These are phyloP conservation scores for Cordyceps farinosa DNA, from an alignment of 2,329 filamentous ascomycete genomes.

Conservation along the genomic window DNA sequence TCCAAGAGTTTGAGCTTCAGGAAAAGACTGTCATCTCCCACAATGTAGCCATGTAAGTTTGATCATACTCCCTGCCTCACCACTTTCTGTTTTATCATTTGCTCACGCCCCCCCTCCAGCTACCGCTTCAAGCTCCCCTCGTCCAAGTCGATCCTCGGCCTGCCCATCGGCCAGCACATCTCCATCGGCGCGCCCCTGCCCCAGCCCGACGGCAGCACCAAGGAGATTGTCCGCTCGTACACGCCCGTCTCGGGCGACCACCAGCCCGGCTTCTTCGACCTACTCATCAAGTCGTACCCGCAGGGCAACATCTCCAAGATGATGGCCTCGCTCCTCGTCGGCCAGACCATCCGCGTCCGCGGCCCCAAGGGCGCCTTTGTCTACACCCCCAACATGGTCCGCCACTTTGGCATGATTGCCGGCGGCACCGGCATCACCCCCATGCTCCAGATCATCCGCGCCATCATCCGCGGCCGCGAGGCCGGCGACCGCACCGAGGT, in stretches of 20 bases:
- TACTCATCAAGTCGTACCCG: slow-evolving; percentile 96
- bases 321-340: slow-evolving; percentile 77
- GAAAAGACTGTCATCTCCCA: slow-evolving; percentile 96
- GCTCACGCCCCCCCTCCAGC: slow-evolving; percentile 38
- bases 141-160: slow-evolving; percentile 77
- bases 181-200: slow-evolving; percentile 78
- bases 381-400: slow-evolving; percentile 95
- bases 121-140: slow-evolving; percentile 89
- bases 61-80: background rate
- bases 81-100: background rate
- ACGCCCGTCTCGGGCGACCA: slow-evolving; percentile 89
- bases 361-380: slow-evolving; percentile 98
- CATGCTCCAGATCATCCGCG: slow-evolving; percentile 94
- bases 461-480: slow-evolving; percentile 76
- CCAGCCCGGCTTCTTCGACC: slow-evolving; percentile 87
- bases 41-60: slow-evolving; percentile 87
- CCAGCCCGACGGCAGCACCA: slow-evolving; percentile 65
- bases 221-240: slow-evolving; percentile 88
- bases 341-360: slow-evolving; percentile 82
- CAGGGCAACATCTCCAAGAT: slow-evolving; percentile 96
- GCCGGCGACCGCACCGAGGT: slow-evolving; percentile 82
- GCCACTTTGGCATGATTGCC: slow-evolving; percentile 95
- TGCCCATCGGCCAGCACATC: slow-evolving; percentile 98
- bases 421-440: slow-evolving; percentile 97
- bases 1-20: slow-evolving; percentile 89